These are phyloP conservation scores for Colletotrichum lini DNA, from an alignment of 2,329 filamentous ascomycete species.

Conservation along the genomic window DNA sequence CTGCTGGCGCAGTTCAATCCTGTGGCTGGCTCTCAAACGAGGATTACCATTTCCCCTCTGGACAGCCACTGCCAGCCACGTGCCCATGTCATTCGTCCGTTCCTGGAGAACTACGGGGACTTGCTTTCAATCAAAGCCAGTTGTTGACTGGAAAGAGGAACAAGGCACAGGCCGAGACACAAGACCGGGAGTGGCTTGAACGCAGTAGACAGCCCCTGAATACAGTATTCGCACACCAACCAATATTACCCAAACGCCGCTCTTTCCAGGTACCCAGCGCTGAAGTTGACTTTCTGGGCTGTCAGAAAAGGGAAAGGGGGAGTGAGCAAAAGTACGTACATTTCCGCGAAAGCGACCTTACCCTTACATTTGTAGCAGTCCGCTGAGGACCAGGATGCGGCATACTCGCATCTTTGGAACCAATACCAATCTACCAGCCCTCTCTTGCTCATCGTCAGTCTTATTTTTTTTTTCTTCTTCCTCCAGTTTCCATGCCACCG, in stretches of 20 bases:
- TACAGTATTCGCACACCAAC: neutral
- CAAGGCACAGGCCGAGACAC: neutral
- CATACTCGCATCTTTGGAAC: neutral
- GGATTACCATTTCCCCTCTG: slow-evolving; percentile 4
- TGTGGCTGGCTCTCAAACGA: neutral
- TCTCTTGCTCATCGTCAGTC: neutral
- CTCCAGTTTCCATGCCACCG: neutral
- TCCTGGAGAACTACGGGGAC: slow-evolving; percentile 14
- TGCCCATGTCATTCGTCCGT: slow-evolving; percentile 2
- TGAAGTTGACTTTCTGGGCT: neutral
- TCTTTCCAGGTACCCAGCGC: neutral
- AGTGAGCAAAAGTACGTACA: neutral
- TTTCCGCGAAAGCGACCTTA: neutral
- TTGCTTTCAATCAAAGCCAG: neutral
- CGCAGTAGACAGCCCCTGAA: slow-evolving; percentile 7
- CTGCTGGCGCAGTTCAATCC: neutral
- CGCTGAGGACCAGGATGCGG: neutral
- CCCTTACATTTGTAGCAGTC: neutral
- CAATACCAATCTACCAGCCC: neutral
- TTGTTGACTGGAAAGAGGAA: neutral
- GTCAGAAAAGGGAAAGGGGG: neutral
- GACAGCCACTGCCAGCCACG: slow-evolving; percentile 21
- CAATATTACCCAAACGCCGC: no score
- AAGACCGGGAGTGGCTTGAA: slow-evolving; percentile 1
- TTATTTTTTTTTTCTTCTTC: neutral